Conservation (phyloP, 257 asterid genomes). For the Ocimum tenuiflorum region DNA sequence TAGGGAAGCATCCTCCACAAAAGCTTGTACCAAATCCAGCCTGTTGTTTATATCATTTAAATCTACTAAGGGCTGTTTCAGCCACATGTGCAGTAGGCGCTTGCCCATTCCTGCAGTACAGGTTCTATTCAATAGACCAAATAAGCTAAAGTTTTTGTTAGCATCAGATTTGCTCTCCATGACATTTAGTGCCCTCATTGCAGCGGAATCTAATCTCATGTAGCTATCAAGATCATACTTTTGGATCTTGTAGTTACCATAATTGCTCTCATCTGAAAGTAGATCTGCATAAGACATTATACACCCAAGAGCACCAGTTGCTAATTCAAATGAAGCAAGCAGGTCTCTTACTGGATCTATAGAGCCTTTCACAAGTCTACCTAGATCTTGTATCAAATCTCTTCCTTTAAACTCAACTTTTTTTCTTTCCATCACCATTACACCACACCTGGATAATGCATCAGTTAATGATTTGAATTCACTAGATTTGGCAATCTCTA, state of each 20-base stretch:
- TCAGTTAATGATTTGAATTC: constrained; percentile 64
- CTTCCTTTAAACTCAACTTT: constrained; percentile 80
- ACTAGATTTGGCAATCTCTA: constrained; percentile 54
- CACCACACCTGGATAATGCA: constrained; percentile 81
- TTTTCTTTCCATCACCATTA: constrained; percentile 81
- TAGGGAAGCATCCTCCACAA: constrained; percentile 74
- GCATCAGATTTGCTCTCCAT: constrained; percentile 98
- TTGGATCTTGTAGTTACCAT: constrained; percentile 58
- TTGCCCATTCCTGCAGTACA: constrained; percentile 99
- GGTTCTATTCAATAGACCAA: constrained; percentile 90
- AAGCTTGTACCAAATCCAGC: constrained; percentile 86
- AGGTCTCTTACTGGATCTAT: constrained; percentile 70
- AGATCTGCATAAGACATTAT: constrained; percentile 68
- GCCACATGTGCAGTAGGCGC: constrained; percentile 85
- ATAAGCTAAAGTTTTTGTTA: constrained; percentile 85
- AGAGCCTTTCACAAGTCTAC: constrained; percentile 89
- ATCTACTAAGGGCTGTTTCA: constrained; percentile 84
- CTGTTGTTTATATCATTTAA: constrained; percentile 68
- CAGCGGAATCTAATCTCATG: constrained; percentile 98
- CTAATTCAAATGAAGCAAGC: constrained; percentile 71
- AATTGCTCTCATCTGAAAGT: constrained; percentile 91
- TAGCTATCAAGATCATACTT: constrained; percentile 68
- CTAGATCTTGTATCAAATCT: constrained; percentile 79
- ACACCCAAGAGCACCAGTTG: constrained; percentile 73
- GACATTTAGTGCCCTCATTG: constrained; percentile 94